A percentile compares a stretch with the other conserved stretches of the same genome.
phyloP scores from a whole-genome alignment of 2,329 filamentous ascomycete species.

The Colletotrichum gigasporum region DNA sequence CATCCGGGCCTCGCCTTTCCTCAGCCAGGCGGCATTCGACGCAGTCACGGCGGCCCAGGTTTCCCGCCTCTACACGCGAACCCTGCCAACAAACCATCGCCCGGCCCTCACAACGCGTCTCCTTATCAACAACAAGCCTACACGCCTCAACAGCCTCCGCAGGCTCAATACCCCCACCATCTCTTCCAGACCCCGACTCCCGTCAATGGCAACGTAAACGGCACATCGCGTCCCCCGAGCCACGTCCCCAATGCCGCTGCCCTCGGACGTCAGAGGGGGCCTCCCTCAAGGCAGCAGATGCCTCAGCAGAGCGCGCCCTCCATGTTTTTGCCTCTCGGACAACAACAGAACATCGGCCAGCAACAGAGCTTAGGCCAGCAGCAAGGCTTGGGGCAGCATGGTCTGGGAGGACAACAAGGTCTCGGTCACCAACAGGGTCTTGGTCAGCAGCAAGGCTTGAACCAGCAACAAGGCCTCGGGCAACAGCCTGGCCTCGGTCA shows the following conservation, averaged over 20 bases:
- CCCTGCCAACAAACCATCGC: slow-evolving; percentile 64
- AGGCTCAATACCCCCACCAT: slow-evolving; percentile 60
- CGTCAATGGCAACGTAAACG: slow-evolving; percentile 58
- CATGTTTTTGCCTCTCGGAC: slow-evolving; percentile 45
- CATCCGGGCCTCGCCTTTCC: slow-evolving; percentile 64
- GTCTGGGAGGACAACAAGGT: slow-evolving; percentile 21
- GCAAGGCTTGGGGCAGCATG: slow-evolving; percentile 27
- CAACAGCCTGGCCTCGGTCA: slow-evolving; percentile 25
- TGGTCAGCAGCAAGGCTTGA: slow-evolving; percentile 26
- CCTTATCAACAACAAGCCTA: slow-evolving; percentile 65
- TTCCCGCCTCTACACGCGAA: slow-evolving; percentile 59
- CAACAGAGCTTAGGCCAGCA: slow-evolving; percentile 30
- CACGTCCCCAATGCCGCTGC: slow-evolving; percentile 60
- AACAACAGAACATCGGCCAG: slow-evolving; percentile 24
- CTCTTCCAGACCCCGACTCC: slow-evolving; percentile 60
- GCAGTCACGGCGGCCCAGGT: slow-evolving; percentile 42
- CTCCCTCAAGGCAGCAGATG: slow-evolving; percentile 57
- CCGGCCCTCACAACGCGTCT: slow-evolving; percentile 62
- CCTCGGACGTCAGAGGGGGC: slow-evolving; percentile 54
- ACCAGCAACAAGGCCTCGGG: slow-evolving; percentile 23
- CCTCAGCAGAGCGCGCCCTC: slow-evolving; percentile 47
- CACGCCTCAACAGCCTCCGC: slow-evolving; percentile 59
- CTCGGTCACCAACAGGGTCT: slow-evolving; percentile 20
- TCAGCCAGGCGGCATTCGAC: slow-evolving; percentile 58
- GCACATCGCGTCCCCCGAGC: slow-evolving; percentile 54